Conservation (phyloP, 202 grass and related monocot genomes). For the Panicum virgatum region DNA sequence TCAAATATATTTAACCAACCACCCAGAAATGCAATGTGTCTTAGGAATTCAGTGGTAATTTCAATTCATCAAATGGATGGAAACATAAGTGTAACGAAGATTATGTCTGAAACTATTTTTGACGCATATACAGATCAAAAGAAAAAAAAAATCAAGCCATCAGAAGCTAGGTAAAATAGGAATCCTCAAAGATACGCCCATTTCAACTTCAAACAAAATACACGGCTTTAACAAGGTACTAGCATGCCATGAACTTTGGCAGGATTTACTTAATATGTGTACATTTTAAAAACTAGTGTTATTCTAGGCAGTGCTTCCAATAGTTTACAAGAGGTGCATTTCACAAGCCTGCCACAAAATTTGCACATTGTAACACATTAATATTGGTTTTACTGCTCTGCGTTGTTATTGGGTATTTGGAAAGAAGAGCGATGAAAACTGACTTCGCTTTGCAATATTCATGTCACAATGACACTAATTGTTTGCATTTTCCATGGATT, state of each 20-base stretch:
- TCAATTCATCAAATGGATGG: neutral
- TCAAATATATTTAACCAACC: neutral
- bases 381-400: neutral
- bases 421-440: neutral
- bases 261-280: neutral
- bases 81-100: neutral
- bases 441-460: neutral
- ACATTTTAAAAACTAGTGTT: neutral
- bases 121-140: neutral
- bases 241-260: neutral
- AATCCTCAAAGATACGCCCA: neutral
- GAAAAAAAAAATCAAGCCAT: neutral
- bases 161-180: neutral
- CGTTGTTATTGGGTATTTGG: neutral
- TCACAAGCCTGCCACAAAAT: neutral
- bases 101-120: neutral
- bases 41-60: neutral
- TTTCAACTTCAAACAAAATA: neutral
- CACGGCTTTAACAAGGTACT: neutral
- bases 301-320: neutral
- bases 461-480: neutral
- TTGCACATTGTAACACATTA: neutral
- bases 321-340: neutral
- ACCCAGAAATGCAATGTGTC: neutral
- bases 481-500: neutral